Conservation (phyloP, 495 filamentous ascomycete species). For the Jackrogersella minutella region DNA sequence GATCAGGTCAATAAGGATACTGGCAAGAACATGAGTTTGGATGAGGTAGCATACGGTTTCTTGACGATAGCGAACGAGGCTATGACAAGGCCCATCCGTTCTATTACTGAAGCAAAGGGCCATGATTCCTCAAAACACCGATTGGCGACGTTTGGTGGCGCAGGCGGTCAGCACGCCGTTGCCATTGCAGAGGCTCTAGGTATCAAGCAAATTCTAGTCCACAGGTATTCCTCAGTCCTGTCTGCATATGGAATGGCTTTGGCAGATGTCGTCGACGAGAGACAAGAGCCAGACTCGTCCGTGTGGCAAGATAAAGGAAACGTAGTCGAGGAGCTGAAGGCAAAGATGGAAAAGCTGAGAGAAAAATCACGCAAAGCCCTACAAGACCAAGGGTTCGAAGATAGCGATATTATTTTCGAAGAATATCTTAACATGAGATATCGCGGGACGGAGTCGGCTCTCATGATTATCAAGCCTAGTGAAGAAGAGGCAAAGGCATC, state of each 20-base stretch:
- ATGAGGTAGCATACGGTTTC: slow-evolving; percentile 92
- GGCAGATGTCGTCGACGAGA: slow-evolving; percentile 93
- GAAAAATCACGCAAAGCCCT: slow-evolving; percentile 70
- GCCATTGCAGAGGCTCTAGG: slow-evolving; percentile 93
- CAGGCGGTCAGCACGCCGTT: slow-evolving; percentile 94
- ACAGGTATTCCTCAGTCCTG: slow-evolving; percentile 91
- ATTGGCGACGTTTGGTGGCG: slow-evolving; percentile 91
- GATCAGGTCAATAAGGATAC: slow-evolving; percentile 77
- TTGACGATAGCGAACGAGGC: slow-evolving; percentile 94
- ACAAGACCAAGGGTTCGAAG: slow-evolving; percentile 76
- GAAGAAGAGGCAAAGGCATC: slow-evolving; percentile 65
- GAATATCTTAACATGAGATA: slow-evolving; percentile 92
- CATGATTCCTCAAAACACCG: slow-evolving; percentile 90
- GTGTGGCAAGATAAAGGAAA: slow-evolving; percentile 70
- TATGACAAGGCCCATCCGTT: slow-evolving; percentile 93
- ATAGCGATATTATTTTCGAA: slow-evolving; percentile 77
- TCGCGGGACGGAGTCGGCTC: slow-evolving; percentile 83
- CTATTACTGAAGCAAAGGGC: slow-evolving; percentile 91
- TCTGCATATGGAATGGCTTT: slow-evolving; percentile 97
- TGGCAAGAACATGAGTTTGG: slow-evolving; percentile 74
- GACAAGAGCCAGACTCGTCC: slow-evolving; percentile 88
- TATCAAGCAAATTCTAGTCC: slow-evolving; percentile 85
- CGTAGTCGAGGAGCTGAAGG: slow-evolving; percentile 59
- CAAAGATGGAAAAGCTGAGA: slow-evolving; percentile 70
- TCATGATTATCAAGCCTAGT: slow-evolving; percentile 78